A percentile compares a stretch with the other conserved stretches of the same genome.
These are phyloP conservation scores for Alternaria novae-zelandiae DNA, from an alignment of 2,329 filamentous ascomycete genomes.

Conservation along the genomic window DNA sequence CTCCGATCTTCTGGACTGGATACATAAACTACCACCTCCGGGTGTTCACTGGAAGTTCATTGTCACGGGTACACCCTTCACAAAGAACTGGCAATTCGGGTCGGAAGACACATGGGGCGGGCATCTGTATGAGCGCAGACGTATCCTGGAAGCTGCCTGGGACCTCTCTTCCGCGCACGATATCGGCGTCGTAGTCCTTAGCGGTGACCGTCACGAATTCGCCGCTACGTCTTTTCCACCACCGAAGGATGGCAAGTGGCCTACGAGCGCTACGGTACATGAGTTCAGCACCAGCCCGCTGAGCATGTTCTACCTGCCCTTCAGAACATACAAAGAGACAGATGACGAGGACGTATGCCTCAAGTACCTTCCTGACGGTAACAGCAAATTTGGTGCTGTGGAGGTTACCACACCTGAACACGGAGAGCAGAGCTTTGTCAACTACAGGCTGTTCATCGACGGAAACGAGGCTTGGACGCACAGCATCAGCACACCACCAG, in stretches of 20 bases:
- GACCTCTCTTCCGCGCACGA: conserved; percentile 73
- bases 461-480: conserved; percentile 78
- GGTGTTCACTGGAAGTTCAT: conserved; percentile 94
- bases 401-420: conserved; percentile 74
- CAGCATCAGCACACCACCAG: conserved; percentile 53
- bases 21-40: conserved; percentile 72
- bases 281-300: conserved; percentile 93
- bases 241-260: conserved; percentile 64
- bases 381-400: conserved; percentile 85
- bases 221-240: conserved; percentile 79
- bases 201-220: conserved; percentile 96
- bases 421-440: conserved; percentile 73
- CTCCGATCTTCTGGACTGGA: conserved; percentile 77
- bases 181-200: conserved; percentile 80
- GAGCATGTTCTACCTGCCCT: conserved; percentile 90
- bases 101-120: conserved; percentile 92
- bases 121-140: conserved; percentile 79
- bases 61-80: conserved; percentile 89
- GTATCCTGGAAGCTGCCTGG: conserved; percentile 91
- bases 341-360: conserved; percentile 83
- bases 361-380: conserved; percentile 85
- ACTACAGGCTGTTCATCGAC: conserved; percentile 83
- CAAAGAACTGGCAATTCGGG: conserved; percentile 95
- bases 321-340: conserved; percentile 80
- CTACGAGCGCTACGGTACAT: conserved; percentile 64